Evolutionary conservation across 768 basidiomycete genomes (phyloP).

Genomic region (Lenzites betulinus): DNA sequence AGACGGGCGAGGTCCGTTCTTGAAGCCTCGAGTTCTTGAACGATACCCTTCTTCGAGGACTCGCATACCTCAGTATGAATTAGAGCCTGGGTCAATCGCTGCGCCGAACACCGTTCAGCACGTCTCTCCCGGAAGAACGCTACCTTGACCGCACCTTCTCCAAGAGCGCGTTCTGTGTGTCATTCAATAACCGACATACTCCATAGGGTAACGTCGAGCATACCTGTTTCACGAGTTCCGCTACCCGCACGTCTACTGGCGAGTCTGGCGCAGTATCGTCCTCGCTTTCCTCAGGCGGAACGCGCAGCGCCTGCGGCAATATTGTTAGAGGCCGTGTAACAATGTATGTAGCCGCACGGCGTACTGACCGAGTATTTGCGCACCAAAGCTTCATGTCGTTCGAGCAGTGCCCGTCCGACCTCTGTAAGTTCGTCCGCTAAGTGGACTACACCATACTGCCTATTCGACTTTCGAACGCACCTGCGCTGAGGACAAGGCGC

Average conservation of each 20-base stretch:
- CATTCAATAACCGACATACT: neutral
- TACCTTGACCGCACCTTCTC: conserved; percentile 35
- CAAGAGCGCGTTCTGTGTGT: conserved; percentile 28
- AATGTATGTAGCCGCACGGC: neutral
- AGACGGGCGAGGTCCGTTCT: conserved; percentile 66
- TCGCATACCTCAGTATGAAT: conserved; percentile 84
- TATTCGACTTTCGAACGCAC: conserved; percentile 45
- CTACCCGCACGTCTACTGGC: conserved; percentile 31
- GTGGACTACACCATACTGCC: neutral
- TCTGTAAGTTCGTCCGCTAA: conserved; percentile 45
- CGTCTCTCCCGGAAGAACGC: conserved; percentile 3
- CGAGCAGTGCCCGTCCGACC: conserved; percentile 86
- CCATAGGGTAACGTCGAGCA: neutral
- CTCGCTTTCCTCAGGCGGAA: neutral
- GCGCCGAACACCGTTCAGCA: conserved; percentile 3
- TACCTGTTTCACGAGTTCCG: conserved; percentile 31
- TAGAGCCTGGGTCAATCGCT: conserved; percentile 80
- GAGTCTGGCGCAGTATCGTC: conserved; percentile 15
- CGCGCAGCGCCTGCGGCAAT: neutral
- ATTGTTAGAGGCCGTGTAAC: neutral
- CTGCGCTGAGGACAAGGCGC: conserved; percentile 81
- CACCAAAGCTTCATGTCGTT: conserved; percentile 85
- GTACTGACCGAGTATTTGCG: conserved; percentile 65
- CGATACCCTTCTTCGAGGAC: conserved; percentile 69
- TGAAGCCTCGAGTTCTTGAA: conserved; percentile 76